Evolutionary conservation across 148 eudicot species (phyloP), one percentile per base, ranked within the genome.

Genomic region (Rhododendron ovatum): DNA sequence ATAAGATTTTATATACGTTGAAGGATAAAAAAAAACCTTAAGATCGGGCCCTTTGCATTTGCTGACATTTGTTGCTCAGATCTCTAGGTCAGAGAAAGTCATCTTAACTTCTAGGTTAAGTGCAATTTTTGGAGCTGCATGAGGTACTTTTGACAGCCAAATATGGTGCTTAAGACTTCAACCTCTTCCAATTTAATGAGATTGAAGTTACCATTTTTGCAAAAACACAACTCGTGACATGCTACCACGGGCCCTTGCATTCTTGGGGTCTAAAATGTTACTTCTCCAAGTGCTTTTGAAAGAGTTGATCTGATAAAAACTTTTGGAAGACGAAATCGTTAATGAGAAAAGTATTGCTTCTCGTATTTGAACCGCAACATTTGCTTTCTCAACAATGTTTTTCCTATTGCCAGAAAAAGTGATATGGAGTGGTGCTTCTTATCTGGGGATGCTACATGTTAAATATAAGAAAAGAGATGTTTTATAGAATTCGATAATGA

Each of bases 381-480:
- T 67, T 65, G 50, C 47, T 71, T 50, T 48, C 59, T 20, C 33
- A 30, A 30, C 30, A 48, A 69, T 51, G 18, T n/a, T 30, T 48
- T 73, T 17, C 63, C 63, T 20, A 74, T 83, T 86, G 50, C 33
- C 45, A 2, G 76, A n/a, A 13, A 35, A 76, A 76, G 24, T 77
- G 37, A 73, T 15, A 20, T 45, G 51, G 39, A 59, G 63, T 86
- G 35, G 84, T 85, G 82, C 57, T 77, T 91, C 95, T 35, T 97
- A 97, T 89, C 99, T 48, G 99, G 99, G 84, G 99, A 97, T 93
- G 92, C 98, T 86, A 97, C 98, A 0, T 30, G 30, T 30, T 30
- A 30, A 30, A 30, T 30, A 30, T 30, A 30, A 30, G 30, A 30
- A 30, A 30, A 30, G 30, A 30, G 30, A 30, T 30, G 30, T 30